These are phyloP conservation scores for Hypoxylon sp. DNA, from an alignment of 2,329 filamentous ascomycete species.

Conservation along the genomic window DNA sequence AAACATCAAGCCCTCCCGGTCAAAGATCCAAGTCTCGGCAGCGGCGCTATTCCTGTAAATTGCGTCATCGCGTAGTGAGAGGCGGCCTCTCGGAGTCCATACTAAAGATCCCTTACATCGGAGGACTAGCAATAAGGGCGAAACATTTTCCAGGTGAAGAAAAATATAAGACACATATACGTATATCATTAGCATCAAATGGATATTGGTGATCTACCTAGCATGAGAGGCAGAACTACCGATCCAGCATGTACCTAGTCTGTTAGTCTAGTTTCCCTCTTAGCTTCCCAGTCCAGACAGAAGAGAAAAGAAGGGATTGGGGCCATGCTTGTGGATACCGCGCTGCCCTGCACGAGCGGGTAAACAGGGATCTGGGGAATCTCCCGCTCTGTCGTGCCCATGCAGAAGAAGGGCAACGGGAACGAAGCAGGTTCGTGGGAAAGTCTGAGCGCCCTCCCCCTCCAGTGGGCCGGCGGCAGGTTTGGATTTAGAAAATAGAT, in stretches of 20 bases:
- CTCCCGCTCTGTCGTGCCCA: constrained; percentile 50
- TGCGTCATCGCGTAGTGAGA: constrained; percentile 42
- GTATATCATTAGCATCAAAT: not conserved
- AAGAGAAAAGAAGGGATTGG: constrained; percentile 10
- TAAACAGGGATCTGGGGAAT: constrained; percentile 56
- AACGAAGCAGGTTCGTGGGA: constrained; percentile 44
- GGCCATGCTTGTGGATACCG: constrained; percentile 32
- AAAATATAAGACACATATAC: not conserved
- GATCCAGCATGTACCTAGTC: not conserved
- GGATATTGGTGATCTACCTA: not conserved
- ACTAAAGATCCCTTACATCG: constrained; percentile 17
- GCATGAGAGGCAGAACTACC: constrained; percentile 1
- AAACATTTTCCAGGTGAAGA: not conserved
- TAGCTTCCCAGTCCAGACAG: no score
- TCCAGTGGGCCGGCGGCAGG: constrained; percentile 41
- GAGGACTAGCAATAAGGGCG: constrained; percentile 11
- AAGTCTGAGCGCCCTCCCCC: constrained; percentile 38
- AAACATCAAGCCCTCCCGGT: constrained; percentile 23
- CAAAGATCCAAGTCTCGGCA: constrained; percentile 17
- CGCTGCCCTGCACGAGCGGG: constrained; percentile 56
- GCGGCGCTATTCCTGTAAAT: constrained; percentile 20
- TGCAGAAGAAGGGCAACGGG: constrained; percentile 49
- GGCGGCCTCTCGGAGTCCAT: constrained; percentile 24
- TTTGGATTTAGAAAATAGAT: constrained; percentile 44
- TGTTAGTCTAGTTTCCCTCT: not conserved